phyloP scores from a whole-genome alignment of 202 grass and related monocot genomes.

The Hordeum pubiflorum region DNA sequence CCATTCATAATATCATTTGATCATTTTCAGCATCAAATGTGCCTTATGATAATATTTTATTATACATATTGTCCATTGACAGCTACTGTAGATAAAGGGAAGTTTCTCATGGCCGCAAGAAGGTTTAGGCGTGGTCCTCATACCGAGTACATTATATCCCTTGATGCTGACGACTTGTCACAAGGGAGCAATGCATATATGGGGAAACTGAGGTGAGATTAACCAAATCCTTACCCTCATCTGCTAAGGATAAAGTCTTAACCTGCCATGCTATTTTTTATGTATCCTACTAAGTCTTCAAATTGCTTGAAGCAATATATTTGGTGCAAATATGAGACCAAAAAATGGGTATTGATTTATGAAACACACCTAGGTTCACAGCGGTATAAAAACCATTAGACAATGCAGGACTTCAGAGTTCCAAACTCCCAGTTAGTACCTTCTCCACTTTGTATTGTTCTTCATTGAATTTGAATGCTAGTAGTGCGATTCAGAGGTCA shows the following conservation, averaged over 20 bases:
- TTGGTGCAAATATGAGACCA: not conserved
- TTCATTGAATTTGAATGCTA: not conserved
- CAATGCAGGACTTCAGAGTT: not conserved
- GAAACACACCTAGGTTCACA: not conserved
- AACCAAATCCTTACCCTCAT: too few relatives aligned
- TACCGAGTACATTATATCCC: conserved; percentile 87
- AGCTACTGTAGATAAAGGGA: conserved; percentile 72
- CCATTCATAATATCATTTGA: not conserved
- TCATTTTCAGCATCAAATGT: not conserved
- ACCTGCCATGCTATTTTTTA: not conserved
- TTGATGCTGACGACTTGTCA: conserved; percentile 65
- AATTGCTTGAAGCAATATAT: conserved; percentile 4
- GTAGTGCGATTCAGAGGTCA: not conserved
- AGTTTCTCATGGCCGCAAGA: conserved; percentile 88
- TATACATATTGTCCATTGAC: not conserved
- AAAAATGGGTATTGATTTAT: not conserved
- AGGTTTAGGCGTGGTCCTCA: conserved; percentile 71
- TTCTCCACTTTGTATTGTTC: conserved; percentile 5
- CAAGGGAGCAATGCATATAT: conserved; percentile 85
- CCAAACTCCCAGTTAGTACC: conserved; percentile 4
- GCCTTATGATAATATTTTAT: not conserved
- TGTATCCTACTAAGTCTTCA: not conserved
- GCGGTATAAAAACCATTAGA: not conserved
- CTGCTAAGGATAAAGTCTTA: not conserved
- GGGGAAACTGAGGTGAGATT: conserved; percentile 75